phyloP scores from a whole-genome alignment of 306 rosid species.

The Elaeagnus macrophylla region DNA sequence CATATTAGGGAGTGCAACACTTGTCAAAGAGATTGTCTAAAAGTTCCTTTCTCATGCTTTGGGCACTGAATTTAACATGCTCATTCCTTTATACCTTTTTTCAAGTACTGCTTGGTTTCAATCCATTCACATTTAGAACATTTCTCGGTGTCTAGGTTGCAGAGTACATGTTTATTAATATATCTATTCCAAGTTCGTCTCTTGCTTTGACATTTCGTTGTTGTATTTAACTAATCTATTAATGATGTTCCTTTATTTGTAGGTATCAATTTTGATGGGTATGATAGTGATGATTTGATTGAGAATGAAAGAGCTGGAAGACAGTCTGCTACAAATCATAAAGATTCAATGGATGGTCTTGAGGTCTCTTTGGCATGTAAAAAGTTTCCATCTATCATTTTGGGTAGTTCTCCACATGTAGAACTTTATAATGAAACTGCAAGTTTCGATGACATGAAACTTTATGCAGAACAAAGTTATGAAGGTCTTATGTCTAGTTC shows the following conservation, averaged over 20 bases:
- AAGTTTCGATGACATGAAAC: slow-evolving; percentile 28
- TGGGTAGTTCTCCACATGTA: slow-evolving; percentile 71
- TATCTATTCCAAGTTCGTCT: too few relatives aligned
- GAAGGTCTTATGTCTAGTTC: slow-evolving; percentile 33
- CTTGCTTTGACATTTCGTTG: too few relatives aligned
- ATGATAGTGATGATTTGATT: slow-evolving; percentile 37
- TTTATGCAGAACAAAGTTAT: slow-evolving; percentile 28
- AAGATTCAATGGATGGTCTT: slow-evolving; percentile 36
- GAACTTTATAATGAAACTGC: slow-evolving; percentile 59
- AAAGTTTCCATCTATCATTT: slow-evolving; percentile 64
- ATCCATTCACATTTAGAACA: too few relatives aligned
- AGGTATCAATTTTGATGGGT: slow-evolving; percentile 73
- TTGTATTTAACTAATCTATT: neutral
- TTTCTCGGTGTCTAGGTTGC: too few relatives aligned
- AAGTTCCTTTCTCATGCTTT: too few relatives aligned
- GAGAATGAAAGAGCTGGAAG: slow-evolving; percentile 41
- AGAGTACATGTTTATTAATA: too few relatives aligned
- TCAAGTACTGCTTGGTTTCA: too few relatives aligned
- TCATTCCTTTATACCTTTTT: too few relatives aligned
- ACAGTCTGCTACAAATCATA: slow-evolving; percentile 30
- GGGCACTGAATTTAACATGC: too few relatives aligned
- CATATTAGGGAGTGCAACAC: too few relatives aligned
- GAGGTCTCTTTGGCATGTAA: slow-evolving; percentile 46
- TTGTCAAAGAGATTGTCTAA: too few relatives aligned
- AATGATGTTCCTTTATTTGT: slow-evolving; percentile 12